phyloP scores from a whole-genome alignment of 352 stramenopile genomes.

The Globisporangium carolinianum region DNA sequence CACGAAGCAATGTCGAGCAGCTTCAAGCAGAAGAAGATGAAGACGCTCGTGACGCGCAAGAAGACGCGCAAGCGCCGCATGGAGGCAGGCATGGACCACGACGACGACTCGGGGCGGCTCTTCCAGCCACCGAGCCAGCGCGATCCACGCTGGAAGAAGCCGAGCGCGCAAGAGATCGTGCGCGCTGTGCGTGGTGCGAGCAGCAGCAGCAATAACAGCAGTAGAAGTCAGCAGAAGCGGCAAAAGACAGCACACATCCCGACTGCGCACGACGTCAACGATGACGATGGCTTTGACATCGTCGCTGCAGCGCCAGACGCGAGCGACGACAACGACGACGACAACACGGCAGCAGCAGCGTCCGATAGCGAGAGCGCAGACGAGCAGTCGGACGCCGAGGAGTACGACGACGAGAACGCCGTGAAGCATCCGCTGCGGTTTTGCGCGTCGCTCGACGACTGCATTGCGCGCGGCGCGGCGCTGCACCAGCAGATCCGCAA shows the following conservation, averaged over 20 bases:
- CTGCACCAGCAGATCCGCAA: slow-evolving; percentile 48
- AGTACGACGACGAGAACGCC: slow-evolving; percentile 13
- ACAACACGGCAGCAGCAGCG: slow-evolving; percentile 1
- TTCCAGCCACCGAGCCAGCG: slow-evolving; percentile 67
- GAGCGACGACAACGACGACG: slow-evolving; percentile 14
- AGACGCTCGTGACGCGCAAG: slow-evolving; percentile 71
- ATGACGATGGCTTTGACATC: slow-evolving; percentile 17
- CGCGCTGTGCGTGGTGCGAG: slow-evolving; percentile 15
- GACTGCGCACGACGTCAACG: slow-evolving; percentile 11
- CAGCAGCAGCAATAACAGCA: slow-evolving; percentile 2
- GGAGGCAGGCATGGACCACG: slow-evolving; percentile 42
- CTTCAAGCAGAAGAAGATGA: slow-evolving; percentile 83
- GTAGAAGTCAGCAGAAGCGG: slow-evolving; percentile 16
- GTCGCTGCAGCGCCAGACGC: slow-evolving; percentile 13
- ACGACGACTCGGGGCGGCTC: slow-evolving; percentile 61
- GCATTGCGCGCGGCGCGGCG: slow-evolving; percentile 25
- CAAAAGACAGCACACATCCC: slow-evolving; percentile 24
- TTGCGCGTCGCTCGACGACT: slow-evolving; percentile 44
- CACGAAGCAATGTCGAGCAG: slow-evolving; percentile 63
- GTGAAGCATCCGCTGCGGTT: slow-evolving; percentile 33
- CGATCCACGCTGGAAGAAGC: slow-evolving; percentile 74
- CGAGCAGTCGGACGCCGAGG: slow-evolving; percentile 11
- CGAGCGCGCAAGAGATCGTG: slow-evolving; percentile 32
- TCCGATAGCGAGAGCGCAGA: slow-evolving; percentile 10
- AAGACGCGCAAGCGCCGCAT: slow-evolving; percentile 73